These are phyloP conservation scores for Pleurotus giganteus DNA, from an alignment of 768 basidiomycete genomes.

Conservation along the genomic window DNA sequence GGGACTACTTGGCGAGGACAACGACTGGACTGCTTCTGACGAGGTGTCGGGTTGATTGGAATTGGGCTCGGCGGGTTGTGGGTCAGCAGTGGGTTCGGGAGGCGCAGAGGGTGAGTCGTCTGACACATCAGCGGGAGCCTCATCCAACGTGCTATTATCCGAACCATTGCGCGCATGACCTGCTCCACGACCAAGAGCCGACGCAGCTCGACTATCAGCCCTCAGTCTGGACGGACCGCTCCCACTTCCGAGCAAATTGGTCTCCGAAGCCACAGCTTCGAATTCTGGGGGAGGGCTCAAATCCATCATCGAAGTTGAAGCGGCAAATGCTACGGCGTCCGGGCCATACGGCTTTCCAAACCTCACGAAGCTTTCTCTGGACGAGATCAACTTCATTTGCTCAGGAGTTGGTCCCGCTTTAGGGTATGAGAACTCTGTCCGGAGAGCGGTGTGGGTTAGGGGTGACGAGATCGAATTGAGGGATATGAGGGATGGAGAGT, in stretches of 20 bases:
- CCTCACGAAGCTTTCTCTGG: constrained; percentile 58
- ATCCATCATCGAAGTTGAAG: constrained; percentile 43
- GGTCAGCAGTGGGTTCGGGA: not conserved
- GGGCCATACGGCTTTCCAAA: constrained; percentile 78
- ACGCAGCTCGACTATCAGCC: not conserved
- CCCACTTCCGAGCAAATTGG: not conserved
- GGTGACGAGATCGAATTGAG: constrained; percentile 75
- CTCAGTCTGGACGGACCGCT: not conserved
- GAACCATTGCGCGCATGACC: not conserved
- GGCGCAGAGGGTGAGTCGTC: not conserved
- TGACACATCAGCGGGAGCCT: not conserved
- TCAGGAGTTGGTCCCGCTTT: constrained; percentile 60
- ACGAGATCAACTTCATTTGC: constrained; percentile 67
- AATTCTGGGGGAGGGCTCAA: constrained; percentile 53
- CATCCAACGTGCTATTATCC: constrained; percentile 1
- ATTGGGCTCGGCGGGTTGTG: not conserved
- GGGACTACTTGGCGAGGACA: not conserved
- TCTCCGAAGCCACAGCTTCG: constrained; percentile 26
- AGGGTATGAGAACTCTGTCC: constrained; percentile 72
- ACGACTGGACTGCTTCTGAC: not conserved
- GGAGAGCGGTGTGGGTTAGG: constrained; percentile 67
- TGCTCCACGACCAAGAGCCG: not conserved
- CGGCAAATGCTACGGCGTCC: constrained; percentile 66
- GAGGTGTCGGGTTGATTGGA: not conserved
- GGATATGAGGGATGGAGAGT: constrained; percentile 69